These are phyloP conservation scores for Leonotis leonurus DNA, from an alignment of 257 asterid species.

Conservation along the genomic window DNA sequence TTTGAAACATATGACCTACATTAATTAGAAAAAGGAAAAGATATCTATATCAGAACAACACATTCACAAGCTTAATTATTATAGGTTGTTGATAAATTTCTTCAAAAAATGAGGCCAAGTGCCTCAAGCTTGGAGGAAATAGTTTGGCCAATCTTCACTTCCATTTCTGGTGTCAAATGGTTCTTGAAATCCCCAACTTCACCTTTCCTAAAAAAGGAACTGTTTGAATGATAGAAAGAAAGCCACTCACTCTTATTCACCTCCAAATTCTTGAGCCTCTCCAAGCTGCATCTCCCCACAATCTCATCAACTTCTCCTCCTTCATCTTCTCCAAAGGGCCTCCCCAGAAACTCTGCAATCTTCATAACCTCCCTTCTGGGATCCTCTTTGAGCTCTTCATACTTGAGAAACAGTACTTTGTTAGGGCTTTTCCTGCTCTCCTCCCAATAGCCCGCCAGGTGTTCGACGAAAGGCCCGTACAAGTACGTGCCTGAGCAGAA, in stretches of 20 bases:
- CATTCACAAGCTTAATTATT: no score
- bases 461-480: constrained; percentile 24
- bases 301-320: constrained; percentile 11
- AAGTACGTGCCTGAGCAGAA: constrained; percentile 28
- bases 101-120: no score
- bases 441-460: constrained; percentile 27
- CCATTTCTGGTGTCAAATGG: constrained; percentile 24
- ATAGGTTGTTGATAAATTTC: no score
- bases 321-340: constrained; percentile 24
- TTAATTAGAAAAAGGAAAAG: no score
- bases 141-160: constrained; percentile 12
- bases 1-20: no score
- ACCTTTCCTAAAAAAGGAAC: constrained; percentile 28
- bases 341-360: constrained; percentile 29
- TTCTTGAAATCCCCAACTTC: constrained; percentile 37
- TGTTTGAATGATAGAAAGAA: constrained; percentile 15
- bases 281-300: constrained; percentile 2
- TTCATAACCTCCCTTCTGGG: constrained; percentile 23
- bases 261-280: constrained; percentile 7
- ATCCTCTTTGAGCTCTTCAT: constrained; percentile 30
- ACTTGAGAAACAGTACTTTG: constrained; percentile 31
- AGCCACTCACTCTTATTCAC: neutral
- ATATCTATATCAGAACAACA: no score
- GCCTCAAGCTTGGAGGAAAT: constrained; percentile 19
- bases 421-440: constrained; percentile 30